Evolutionary conservation across 495 filamentous ascomycete genomes (phyloP).

Genomic region (Penicillium mononematosum): DNA sequence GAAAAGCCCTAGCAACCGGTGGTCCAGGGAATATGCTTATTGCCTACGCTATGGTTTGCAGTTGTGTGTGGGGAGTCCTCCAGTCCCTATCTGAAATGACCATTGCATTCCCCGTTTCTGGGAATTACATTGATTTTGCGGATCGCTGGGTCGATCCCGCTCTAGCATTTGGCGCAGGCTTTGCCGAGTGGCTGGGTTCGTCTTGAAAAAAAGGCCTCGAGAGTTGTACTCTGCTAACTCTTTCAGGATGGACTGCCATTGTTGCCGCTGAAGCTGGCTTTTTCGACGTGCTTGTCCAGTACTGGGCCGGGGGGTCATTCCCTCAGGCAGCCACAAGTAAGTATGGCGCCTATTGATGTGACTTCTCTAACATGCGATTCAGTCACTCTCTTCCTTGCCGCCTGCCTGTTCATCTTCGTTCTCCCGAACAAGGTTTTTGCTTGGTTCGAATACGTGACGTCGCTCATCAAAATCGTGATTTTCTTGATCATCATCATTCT

Average conservation of each 20-base stretch:
- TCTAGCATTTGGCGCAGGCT: constrained; percentile 32
- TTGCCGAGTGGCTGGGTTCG: constrained; percentile 27
- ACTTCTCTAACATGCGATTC: too few relatives aligned
- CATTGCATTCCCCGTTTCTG: constrained; percentile 32
- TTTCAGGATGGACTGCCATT: constrained; percentile 20
- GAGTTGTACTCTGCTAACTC: too few relatives aligned
- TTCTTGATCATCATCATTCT: constrained; percentile 33
- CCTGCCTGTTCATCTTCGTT: constrained; percentile 23
- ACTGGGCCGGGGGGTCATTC: constrained; percentile 26
- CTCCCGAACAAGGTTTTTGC: constrained; percentile 30
- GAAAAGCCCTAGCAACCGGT: constrained; percentile 24
- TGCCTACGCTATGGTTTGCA: constrained; percentile 28
- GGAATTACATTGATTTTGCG: constrained; percentile 35
- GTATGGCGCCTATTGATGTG: too few relatives aligned
- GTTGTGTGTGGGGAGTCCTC: constrained; percentile 29
- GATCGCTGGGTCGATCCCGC: constrained; percentile 35
- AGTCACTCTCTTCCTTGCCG: constrained; percentile 30
- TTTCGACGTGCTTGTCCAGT: constrained; percentile 30
- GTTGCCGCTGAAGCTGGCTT: constrained; percentile 30
- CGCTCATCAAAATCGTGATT: constrained; percentile 32
- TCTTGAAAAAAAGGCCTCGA: too few relatives aligned
- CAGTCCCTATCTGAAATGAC: constrained; percentile 34
- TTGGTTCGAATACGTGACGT: constrained; percentile 33
- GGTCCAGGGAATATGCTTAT: constrained; percentile 31
- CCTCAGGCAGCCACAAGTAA: constrained; percentile 22